These are phyloP conservation scores for Trypanosoma brucei DNA, from an alignment of 208 protist genomes.

Conservation along the genomic window DNA sequence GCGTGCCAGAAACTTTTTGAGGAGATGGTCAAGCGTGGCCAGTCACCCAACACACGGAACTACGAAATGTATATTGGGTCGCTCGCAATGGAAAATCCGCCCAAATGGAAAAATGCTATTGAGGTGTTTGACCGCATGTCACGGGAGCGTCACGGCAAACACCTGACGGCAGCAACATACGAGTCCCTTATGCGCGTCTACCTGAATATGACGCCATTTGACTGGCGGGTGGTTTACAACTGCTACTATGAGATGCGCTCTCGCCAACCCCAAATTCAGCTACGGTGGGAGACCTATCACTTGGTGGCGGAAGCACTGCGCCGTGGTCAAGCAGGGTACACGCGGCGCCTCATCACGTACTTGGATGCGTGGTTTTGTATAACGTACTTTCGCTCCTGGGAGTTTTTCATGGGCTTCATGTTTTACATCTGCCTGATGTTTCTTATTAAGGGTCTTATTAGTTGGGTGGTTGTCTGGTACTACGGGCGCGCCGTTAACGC, in stretches of 20 bases:
- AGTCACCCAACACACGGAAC: constrained; percentile 41
- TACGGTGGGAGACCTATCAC: constrained; percentile 82
- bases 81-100: constrained; percentile 54
- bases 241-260: constrained; percentile 81
- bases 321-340: constrained; percentile 51
- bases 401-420: constrained; percentile 44
- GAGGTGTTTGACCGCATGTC: constrained; percentile 79
- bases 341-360: constrained; percentile 66
- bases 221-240: constrained; percentile 89
- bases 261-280: constrained; percentile 50
- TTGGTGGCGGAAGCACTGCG: constrained; percentile 62
- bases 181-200: constrained; percentile 85
- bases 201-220: constrained; percentile 84
- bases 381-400: constrained; percentile 51
- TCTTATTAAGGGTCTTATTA: constrained; percentile 44
- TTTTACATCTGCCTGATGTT: constrained; percentile 55
- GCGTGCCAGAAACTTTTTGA: constrained; percentile 63
- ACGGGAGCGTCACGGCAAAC: constrained; percentile 29
- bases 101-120: constrained; percentile 79
- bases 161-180: constrained; percentile 66
- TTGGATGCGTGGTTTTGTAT: constrained; percentile 76
- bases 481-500: constrained; percentile 19
- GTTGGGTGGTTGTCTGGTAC: constrained; percentile 32
- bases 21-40: constrained; percentile 60
- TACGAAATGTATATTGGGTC: constrained; percentile 81